A percentile compares a stretch with the other conserved stretches of the same genome.
These are phyloP conservation scores for Fraxinus albicans DNA, from an alignment of 305 asterid species.

Conservation along the genomic window DNA sequence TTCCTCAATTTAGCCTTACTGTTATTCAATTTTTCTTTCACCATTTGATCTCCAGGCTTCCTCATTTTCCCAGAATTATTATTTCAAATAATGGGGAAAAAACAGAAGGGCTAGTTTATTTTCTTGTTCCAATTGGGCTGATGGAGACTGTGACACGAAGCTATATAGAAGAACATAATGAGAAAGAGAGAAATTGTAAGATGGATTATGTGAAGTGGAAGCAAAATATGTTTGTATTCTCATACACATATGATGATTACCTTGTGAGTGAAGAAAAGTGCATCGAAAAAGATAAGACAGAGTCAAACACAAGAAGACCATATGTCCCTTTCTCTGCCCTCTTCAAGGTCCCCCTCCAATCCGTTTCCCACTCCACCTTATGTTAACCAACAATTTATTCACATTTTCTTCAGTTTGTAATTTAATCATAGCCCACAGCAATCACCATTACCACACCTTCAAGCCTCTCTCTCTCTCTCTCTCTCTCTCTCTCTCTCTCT, in stretches of 20 bases:
- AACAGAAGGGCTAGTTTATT: neutral
- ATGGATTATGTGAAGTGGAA: constrained; percentile 50
- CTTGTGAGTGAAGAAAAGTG: constrained; percentile 62
- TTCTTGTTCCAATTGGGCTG: constrained; percentile 12
- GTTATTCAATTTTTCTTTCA: constrained; percentile 26
- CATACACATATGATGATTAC: constrained; percentile 40
- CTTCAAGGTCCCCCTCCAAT: constrained; percentile 44
- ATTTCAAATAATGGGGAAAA: neutral
- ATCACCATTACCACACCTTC: constrained; percentile 43
- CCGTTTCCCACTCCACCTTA: constrained; percentile 57
- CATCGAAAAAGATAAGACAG: constrained; percentile 31
- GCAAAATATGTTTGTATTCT: constrained; percentile 45
- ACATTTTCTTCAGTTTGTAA: neutral
- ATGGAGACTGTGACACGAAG: neutral
- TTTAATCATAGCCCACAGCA: constrained; percentile 24
- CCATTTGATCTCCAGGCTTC: constrained; percentile 35
- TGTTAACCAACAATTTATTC: constrained; percentile 25
- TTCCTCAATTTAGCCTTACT: constrained; percentile 36
- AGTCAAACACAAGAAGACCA: constrained; percentile 50
- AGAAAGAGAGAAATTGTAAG: neutral
- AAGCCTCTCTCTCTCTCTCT: constrained; percentile 24
- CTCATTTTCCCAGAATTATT: constrained; percentile 25
- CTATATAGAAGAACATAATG: constrained; percentile 23
- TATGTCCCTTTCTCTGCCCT: constrained; percentile 28
- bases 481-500: constrained; percentile 4